phyloP scores from a whole-genome alignment of 106 monocot genomes.

The Dioscorea zingiberensis region DNA sequence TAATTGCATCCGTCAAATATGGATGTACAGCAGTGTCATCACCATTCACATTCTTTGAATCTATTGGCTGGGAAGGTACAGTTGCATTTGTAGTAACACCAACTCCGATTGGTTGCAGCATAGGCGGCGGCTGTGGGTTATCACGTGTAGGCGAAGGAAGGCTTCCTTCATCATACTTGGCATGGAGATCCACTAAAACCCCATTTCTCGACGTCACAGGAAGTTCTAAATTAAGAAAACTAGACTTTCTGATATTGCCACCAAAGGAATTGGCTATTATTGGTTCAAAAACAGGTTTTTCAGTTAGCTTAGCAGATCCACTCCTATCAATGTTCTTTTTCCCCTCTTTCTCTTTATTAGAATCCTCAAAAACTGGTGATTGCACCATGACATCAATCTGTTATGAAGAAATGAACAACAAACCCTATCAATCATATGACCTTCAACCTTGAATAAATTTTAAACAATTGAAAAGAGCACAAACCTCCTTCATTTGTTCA shows the following conservation, averaged over 20 bases:
- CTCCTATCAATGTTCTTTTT: conserved; percentile 1
- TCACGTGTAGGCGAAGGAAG: conserved; percentile 86
- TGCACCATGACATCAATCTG: conserved; percentile 64
- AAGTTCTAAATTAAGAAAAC: conserved; percentile 33
- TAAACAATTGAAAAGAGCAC: not conserved
- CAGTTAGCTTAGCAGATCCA: conserved; percentile 1
- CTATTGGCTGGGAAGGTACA: conserved; percentile 6
- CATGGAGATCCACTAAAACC: conserved; percentile 81
- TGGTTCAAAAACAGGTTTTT: conserved; percentile 8
- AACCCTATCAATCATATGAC: not conserved
- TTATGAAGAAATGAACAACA: conserved; percentile 11
- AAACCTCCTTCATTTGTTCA: conserved; percentile 76
- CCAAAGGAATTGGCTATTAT: conserved; percentile 11
- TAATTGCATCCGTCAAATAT: conserved; percentile 65
- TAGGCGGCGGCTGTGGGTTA: conserved; percentile 25
- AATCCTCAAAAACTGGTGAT: conserved; percentile 28
- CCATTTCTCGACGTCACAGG: conserved; percentile 16
- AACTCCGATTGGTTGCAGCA: conserved; percentile 28
- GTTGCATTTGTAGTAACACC: conserved; percentile 6
- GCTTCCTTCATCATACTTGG: conserved; percentile 81
- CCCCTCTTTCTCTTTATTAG: conserved; percentile 22
- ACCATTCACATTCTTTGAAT: conserved; percentile 4
- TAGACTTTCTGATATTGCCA: not conserved
- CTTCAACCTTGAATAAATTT: not conserved
- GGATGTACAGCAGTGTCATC: conserved; percentile 19